These are phyloP conservation scores for Picochlorum sp. DNA, from an alignment of 139 green algal species.

Conservation along the genomic window DNA sequence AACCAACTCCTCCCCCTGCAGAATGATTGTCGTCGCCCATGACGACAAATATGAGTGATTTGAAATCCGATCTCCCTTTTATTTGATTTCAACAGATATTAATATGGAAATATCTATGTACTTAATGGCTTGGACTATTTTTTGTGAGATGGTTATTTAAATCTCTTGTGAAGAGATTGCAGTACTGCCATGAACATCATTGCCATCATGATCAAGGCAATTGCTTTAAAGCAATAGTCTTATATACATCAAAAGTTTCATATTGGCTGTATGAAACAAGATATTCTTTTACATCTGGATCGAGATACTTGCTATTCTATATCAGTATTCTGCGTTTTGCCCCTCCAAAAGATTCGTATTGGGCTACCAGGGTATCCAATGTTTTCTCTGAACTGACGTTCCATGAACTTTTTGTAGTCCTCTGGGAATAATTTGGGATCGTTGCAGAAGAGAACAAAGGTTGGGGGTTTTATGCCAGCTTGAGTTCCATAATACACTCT, in stretches of 20 bases:
- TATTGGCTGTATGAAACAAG: too few species aligned
- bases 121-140: too few species aligned
- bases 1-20: not conserved
- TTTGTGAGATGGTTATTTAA: too few species aligned
- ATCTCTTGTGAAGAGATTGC: too few species aligned
- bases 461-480: constrained; percentile 68
- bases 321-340: constrained; percentile 33
- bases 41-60: not conserved
- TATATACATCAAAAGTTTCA: too few species aligned
- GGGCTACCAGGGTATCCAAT: constrained; percentile 75
- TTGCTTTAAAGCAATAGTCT: too few species aligned
- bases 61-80: too few species aligned
- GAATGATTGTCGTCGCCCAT: not conserved
- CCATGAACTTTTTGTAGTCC: constrained; percentile 77
- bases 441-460: constrained; percentile 98
- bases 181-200: too few species aligned
- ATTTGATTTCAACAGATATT: too few species aligned
- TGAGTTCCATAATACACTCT: constrained; percentile 93
- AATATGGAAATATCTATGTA: too few species aligned
- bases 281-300: too few species aligned
- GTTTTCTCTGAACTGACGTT: constrained; percentile 75
- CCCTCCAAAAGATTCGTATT: constrained; percentile 75
- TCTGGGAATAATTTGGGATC: constrained; percentile 78
- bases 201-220: too few species aligned
- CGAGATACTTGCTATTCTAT: not conserved